Conservation (phyloP, 2,329 filamentous ascomycete genomes). For the Trichoderma hamatum region DNA sequence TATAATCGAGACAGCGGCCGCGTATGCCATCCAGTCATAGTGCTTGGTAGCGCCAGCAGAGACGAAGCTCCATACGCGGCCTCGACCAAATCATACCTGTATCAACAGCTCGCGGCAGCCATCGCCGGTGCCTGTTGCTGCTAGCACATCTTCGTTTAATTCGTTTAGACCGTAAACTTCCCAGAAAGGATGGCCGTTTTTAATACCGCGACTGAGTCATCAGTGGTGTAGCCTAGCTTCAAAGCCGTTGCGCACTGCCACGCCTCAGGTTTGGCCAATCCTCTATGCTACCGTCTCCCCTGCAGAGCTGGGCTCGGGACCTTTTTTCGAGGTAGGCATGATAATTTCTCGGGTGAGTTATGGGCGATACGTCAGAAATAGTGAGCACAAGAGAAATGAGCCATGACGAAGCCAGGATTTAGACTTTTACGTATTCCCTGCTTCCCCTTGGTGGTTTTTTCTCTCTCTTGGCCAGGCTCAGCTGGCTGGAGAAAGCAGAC, state of each 20-base stretch:
- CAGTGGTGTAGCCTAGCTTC: slow-evolving; percentile 25
- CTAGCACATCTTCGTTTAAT: not conserved
- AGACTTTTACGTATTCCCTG: slow-evolving; percentile 6
- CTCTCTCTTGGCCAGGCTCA: not conserved
- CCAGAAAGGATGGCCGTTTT: slow-evolving; percentile 4
- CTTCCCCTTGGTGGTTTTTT: not conserved
- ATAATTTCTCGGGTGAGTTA: slow-evolving; percentile 17
- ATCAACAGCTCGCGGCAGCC: not conserved
- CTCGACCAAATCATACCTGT: not conserved
- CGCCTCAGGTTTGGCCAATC: slow-evolving; percentile 18
- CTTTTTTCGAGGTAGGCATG: slow-evolving; percentile 5
- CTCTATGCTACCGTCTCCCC: not conserved
- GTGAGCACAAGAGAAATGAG: slow-evolving; percentile 5
- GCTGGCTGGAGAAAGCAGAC: not conserved
- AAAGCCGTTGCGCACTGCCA: slow-evolving; percentile 26
- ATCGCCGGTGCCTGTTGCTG: not conserved
- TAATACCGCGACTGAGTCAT: slow-evolving; percentile 22
- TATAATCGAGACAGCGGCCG: not conserved
- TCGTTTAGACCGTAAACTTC: not conserved
- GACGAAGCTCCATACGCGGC: slow-evolving; percentile 9
- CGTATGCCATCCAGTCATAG: not conserved
- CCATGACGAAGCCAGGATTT: slow-evolving; percentile 21
- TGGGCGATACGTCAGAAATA: slow-evolving; percentile 4
- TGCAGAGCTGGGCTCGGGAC: not conserved
- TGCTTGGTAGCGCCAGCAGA: not conserved